Evolutionary conservation across 192 early-diverging fungal genomes (phyloP).

Genomic region (Polychytrium aggregatum): DNA sequence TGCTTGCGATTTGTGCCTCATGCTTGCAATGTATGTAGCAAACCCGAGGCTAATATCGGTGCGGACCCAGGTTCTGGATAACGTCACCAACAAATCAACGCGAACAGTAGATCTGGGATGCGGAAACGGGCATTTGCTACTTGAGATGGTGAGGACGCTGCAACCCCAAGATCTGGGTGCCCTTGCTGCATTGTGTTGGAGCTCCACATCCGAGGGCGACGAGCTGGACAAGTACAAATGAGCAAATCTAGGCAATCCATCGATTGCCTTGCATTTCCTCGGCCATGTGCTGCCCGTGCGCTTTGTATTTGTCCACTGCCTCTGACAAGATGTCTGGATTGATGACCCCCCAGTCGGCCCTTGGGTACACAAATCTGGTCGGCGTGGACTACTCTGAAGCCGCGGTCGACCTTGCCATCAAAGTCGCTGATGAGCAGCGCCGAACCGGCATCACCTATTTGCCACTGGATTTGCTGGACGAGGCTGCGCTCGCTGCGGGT

Average conservation of each 20-base stretch:
- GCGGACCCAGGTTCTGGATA: slow-evolving; percentile 15
- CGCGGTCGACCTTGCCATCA: slow-evolving; percentile 60
- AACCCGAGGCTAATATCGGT: too few species aligned
- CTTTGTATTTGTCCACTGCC: too few species aligned
- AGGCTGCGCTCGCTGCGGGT: too few species aligned
- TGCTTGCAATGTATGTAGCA: not conserved
- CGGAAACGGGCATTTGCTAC: slow-evolving; percentile 83
- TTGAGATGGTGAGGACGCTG: slow-evolving; percentile 38
- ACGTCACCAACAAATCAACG: slow-evolving; percentile 17
- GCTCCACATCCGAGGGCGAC: too few species aligned
- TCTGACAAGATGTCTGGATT: too few species aligned
- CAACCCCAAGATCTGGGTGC: not conserved
- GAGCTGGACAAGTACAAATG: too few species aligned
- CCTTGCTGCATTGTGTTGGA: too few species aligned
- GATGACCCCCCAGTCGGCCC: slow-evolving; percentile 11
- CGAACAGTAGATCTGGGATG: slow-evolving; percentile 76
- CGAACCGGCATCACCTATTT: too few species aligned
- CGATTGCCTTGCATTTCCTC: too few species aligned
- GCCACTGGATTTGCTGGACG: too few species aligned
- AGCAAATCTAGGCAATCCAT: too few species aligned
- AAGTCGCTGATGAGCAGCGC: slow-evolving; percentile 35
- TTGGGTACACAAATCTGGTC: slow-evolving; percentile 57
- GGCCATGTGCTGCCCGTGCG: too few species aligned
- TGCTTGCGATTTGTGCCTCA: slow-evolving; percentile 8
- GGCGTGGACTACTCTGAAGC: slow-evolving; percentile 80